phyloP scores from a whole-genome alignment of 2,329 filamentous ascomycete genomes.

The Xylaria sp. region DNA sequence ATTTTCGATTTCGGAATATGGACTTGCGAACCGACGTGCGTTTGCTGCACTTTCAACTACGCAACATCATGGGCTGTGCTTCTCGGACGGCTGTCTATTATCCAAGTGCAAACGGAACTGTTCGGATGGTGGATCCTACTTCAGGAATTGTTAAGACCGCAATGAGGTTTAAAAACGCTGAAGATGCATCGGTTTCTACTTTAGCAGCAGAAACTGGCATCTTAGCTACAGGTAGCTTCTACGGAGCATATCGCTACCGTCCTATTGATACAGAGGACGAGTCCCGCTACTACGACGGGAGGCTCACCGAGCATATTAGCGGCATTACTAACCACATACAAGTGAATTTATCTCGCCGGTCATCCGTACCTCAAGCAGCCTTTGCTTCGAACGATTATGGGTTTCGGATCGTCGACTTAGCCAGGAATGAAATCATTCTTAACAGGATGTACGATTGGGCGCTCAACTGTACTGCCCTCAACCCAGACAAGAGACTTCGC shows the following conservation, averaged over 20 bases:
- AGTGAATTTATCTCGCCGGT: conserved; percentile 64
- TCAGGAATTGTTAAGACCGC: conserved; percentile 58
- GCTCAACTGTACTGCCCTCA: conserved; percentile 79
- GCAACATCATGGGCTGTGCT: conserved; percentile 69
- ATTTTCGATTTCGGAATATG: conserved; percentile 69
- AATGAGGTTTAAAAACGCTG: conserved; percentile 57
- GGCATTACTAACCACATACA: conserved; percentile 75
- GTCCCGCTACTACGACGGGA: conserved; percentile 55
- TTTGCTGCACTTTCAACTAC: conserved; percentile 73
- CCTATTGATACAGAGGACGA: conserved; percentile 56
- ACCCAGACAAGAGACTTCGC: conserved; percentile 76
- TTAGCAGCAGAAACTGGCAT: conserved; percentile 64
- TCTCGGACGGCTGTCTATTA: conserved; percentile 69
- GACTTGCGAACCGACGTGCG: conserved; percentile 64
- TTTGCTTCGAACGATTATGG: conserved; percentile 72
- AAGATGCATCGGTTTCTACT: conserved; percentile 60
- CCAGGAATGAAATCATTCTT: conserved; percentile 67
- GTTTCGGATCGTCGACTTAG: conserved; percentile 69
- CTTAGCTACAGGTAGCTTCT: conserved; percentile 69
- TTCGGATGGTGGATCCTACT: conserved; percentile 65
- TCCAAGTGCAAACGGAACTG: conserved; percentile 57
- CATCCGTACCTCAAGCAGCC: conserved; percentile 64
- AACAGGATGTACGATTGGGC: conserved; percentile 66
- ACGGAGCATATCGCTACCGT: conserved; percentile 65
- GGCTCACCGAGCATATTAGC: conserved; percentile 60